Evolutionary conservation across 202 grass and related monocot genomes (phyloP), one percentile per base, ranked within the genome.

Genomic region (Panicum hallii): DNA sequence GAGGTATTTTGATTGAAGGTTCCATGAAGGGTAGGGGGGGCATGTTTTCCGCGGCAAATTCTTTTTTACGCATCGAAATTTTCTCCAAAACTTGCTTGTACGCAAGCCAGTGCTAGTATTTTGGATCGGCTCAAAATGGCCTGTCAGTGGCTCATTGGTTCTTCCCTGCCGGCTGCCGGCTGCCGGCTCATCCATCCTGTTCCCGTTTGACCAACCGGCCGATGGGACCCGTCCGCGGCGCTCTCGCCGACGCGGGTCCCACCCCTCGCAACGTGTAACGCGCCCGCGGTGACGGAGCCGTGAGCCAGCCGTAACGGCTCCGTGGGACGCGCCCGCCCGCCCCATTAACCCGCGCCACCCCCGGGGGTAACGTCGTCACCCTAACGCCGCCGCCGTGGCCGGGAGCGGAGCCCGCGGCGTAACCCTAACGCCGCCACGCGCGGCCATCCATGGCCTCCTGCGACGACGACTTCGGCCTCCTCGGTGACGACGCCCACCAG

Each of bases 381-480:
- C 75, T 90, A 90, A 87, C 88, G 88, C 84, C 79, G 84, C 80
- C 69, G 75, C 70, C 85, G 89, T 87, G 89, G 45, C 75, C 28
- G 54, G 75, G 45, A 84, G 88, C 80, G 88, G 84, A 86, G 73
- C 74, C 72, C 58, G 84, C 79, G 77, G 70, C 70, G 85, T 74
- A 87, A 82, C 89, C 89, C 89, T 87, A 90, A 87, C 85, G 89
- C 89, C 81, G 89, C 85, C 88, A 63, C 84, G 73, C 67, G 88
- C 78, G 83, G 70, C 83, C 84, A 75, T 78, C 81, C 84, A 93
- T 93, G 91, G 91, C 91, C 85, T 88, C 91, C 79, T 93, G 91
- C 91, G 88, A 90, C 88, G 91, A 90, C 82, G 91, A 93, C 85
- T 93, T 83, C 85, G 85, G 62, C 68, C 91, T 93, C 80, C 91